phyloP scores from a whole-genome alignment of 768 basidiomycete species.

The Lactarius hengduanensis region DNA sequence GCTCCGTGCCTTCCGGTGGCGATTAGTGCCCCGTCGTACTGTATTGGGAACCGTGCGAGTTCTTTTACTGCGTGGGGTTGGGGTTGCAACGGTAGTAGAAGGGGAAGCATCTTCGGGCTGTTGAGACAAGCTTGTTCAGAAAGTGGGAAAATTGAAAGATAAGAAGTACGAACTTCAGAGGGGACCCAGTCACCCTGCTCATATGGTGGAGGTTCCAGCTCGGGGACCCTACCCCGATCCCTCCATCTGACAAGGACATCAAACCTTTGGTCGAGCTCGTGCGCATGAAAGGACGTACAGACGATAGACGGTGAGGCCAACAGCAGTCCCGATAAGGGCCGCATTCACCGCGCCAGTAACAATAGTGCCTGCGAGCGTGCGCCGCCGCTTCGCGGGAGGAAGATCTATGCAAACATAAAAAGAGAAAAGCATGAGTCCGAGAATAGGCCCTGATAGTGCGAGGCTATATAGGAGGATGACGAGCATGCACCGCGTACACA shows the following conservation, averaged over 20 bases:
- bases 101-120: conserved; percentile 18
- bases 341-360: conserved; percentile 82
- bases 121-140: not conserved
- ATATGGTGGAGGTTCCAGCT: conserved; percentile 52
- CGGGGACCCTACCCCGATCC: conserved; percentile 62
- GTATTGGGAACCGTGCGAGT: conserved; percentile 36
- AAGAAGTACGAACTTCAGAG: conserved; percentile 12
- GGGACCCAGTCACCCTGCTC: conserved; percentile 56
- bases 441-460: conserved; percentile 23
- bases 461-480: conserved; percentile 46
- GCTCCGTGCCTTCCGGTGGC: conserved; percentile 40
- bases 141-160: not conserved
- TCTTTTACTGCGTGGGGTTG: conserved; percentile 41
- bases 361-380: conserved; percentile 78
- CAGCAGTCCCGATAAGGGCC: conserved; percentile 82
- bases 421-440: conserved; percentile 32
- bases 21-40: conserved; percentile 39
- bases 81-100: conserved; percentile 38
- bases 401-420: conserved; percentile 54
- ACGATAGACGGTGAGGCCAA: conserved; percentile 83
- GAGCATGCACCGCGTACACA: conserved; percentile 34
- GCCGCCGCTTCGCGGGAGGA: conserved; percentile 74
- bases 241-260: conserved; percentile 56
- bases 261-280: conserved; percentile 8
- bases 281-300: conserved; percentile 51